These are phyloP conservation scores for Juglanconis sp. DNA, from an alignment of 2,329 filamentous ascomycete genomes.

Conservation along the genomic window DNA sequence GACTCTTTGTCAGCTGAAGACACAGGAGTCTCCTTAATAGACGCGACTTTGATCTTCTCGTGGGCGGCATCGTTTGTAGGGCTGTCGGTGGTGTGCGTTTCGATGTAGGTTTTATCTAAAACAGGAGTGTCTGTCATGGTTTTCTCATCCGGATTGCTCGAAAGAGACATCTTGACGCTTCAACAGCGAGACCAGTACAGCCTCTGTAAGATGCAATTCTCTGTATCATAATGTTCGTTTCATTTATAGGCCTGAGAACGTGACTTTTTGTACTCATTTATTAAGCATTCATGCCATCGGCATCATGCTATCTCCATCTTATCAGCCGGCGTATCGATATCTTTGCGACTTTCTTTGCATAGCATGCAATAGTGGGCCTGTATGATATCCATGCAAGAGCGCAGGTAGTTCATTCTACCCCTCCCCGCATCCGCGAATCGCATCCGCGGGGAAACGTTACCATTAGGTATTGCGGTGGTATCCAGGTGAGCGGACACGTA, in stretches of 20 bases:
- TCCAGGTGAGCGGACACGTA: no score
- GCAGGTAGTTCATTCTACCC: neutral
- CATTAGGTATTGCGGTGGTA: neutral
- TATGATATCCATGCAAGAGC: slow-evolving; percentile 8
- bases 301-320: neutral
- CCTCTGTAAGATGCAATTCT: no score
- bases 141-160: neutral
- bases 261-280: neutral
- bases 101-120: neutral
- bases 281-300: neutral
- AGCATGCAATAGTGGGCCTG: slow-evolving; percentile 1
- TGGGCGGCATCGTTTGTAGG: neutral
- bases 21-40: neutral
- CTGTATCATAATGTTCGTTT: neutral
- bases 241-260: neutral
- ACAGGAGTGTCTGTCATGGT: neutral
- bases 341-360: neutral
- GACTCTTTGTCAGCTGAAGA: slow-evolving; percentile 2
- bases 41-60: neutral
- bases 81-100: neutral
- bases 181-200: no score
- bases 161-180: neutral
- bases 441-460: neutral
- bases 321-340: neutral
- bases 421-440: neutral